Conservation (phyloP, 1,284 basidiomycete species). For the Marasmius sp. region DNA sequence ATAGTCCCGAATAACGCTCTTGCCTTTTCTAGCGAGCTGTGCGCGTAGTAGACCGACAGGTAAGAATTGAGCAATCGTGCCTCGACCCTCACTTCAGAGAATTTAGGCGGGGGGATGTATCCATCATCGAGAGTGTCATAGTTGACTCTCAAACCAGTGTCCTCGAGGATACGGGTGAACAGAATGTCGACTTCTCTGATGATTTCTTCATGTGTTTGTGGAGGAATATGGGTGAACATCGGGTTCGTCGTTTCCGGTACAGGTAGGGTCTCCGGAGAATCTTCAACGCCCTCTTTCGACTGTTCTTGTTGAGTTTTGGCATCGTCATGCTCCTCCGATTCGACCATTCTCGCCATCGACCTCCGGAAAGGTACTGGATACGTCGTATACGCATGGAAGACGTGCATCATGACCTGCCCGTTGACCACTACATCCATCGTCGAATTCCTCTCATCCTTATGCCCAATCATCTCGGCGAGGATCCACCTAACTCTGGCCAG, state of each 20-base stretch:
- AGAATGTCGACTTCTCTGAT: constrained; percentile 71
- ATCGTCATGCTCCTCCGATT: constrained; percentile 15
- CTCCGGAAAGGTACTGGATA: constrained; percentile 74
- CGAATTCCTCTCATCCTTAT: constrained; percentile 8
- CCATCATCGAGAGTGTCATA: constrained; percentile 15
- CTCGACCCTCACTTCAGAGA: constrained; percentile 61
- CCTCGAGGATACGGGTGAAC: constrained; percentile 68
- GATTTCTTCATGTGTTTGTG: constrained; percentile 75
- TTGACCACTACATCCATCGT: constrained; percentile 37
- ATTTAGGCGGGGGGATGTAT: constrained; percentile 36
- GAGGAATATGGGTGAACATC: constrained; percentile 61
- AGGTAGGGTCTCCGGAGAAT: constrained; percentile 9
- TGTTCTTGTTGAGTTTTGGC: constrained; percentile 10
- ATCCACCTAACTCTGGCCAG: constrained; percentile 87
- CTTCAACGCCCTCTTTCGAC: background rate
- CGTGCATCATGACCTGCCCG: constrained; percentile 75
- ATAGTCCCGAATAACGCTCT: constrained; percentile 47
- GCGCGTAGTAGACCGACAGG: constrained; percentile 74
- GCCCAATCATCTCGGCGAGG: constrained; percentile 79
- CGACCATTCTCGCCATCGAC: constrained; percentile 37
- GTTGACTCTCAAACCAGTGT: constrained; percentile 27
- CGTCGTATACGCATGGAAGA: constrained; percentile 88
- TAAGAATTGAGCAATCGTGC: constrained; percentile 80
- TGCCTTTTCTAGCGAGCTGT: constrained; percentile 52
- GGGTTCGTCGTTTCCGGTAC: constrained; percentile 20